Percentiles rank a stretch among this genome's conserved stretches.
phyloP scores from a whole-genome alignment of 179 eudicot species.

The Sideroxylon spinosum region DNA sequence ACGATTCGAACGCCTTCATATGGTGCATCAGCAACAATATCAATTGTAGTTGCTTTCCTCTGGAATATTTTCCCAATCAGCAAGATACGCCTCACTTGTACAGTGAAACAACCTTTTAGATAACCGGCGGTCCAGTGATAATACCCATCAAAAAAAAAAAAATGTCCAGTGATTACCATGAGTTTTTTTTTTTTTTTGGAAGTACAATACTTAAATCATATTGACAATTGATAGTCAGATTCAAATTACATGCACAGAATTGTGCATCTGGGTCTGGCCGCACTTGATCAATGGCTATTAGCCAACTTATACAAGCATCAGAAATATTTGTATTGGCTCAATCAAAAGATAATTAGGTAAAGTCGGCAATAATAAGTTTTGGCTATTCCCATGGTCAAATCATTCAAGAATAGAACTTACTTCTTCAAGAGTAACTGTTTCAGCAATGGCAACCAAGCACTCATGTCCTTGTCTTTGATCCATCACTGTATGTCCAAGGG shows the following conservation, averaged over 20 bases:
- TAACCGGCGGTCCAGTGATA: too few species aligned
- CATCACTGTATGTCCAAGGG: conserved; percentile 93
- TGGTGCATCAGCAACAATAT: too few species aligned
- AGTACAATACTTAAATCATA: background rate
- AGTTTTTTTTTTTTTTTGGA: background rate
- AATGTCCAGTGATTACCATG: too few species aligned
- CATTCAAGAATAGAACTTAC: conserved; percentile 39
- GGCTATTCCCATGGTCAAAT: background rate
- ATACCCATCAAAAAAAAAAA: too few species aligned
- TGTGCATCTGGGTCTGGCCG: background rate
- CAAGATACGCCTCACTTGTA: too few species aligned
- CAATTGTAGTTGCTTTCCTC: too few species aligned
- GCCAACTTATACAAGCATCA: background rate
- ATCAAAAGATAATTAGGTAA: background rate
- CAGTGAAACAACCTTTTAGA: too few species aligned
- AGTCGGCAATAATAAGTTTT: background rate
- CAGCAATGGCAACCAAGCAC: conserved; percentile 82
- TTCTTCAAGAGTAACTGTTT: conserved; percentile 89
- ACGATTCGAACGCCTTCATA: too few species aligned
- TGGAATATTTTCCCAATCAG: too few species aligned
- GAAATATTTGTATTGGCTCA: background rate
- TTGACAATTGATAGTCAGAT: background rate
- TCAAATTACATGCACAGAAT: background rate
- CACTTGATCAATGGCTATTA: background rate
- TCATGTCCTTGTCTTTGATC: conserved; percentile 98